phyloP scores from a whole-genome alignment of 2,329 filamentous ascomycete genomes.

The Cladosporium sp. region DNA sequence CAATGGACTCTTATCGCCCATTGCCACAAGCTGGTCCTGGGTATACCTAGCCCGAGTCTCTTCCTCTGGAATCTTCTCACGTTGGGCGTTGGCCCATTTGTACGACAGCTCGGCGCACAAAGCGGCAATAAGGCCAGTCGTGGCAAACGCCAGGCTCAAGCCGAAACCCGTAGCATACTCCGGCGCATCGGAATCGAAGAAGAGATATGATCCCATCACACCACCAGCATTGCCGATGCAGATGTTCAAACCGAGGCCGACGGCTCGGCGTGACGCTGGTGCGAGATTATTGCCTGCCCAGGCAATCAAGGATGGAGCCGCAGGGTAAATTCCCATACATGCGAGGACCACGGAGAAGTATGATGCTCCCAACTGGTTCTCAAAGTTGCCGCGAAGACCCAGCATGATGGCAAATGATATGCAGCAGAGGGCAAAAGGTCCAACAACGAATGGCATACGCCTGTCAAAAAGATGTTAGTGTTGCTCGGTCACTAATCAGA shows the following conservation, averaged over 20 bases:
- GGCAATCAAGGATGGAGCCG: slow-evolving; percentile 18
- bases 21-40: slow-evolving; percentile 31
- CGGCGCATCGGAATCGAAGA: slow-evolving; percentile 32
- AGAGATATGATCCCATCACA: slow-evolving; percentile 36
- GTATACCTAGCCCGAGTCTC: slow-evolving; percentile 32
- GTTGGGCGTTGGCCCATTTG: slow-evolving; percentile 31
- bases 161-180: slow-evolving; percentile 36
- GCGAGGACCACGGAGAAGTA: slow-evolving; percentile 26
- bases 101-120: slow-evolving; percentile 27
- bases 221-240: slow-evolving; percentile 38
- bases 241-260: slow-evolving; percentile 36
- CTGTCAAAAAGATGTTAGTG: no score
- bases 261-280: slow-evolving; percentile 32
- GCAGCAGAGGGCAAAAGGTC: slow-evolving; percentile 19
- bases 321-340: slow-evolving; percentile 23
- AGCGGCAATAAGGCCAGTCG: slow-evolving; percentile 21
- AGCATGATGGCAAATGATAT: slow-evolving; percentile 26
- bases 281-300: slow-evolving; percentile 30
- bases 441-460: slow-evolving; percentile 26
- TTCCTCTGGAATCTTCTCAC: slow-evolving; percentile 31
- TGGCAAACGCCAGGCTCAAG: slow-evolving; percentile 27
- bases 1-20: slow-evolving; percentile 36
- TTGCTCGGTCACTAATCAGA: no score
- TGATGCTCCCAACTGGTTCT: slow-evolving; percentile 4
- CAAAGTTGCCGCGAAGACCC: slow-evolving; percentile 6